Evolutionary conservation across 169 alveolate genomes (phyloP), one percentile per base, ranked within the genome.

Genomic region (Cyclospora cayetanensis): DNA sequence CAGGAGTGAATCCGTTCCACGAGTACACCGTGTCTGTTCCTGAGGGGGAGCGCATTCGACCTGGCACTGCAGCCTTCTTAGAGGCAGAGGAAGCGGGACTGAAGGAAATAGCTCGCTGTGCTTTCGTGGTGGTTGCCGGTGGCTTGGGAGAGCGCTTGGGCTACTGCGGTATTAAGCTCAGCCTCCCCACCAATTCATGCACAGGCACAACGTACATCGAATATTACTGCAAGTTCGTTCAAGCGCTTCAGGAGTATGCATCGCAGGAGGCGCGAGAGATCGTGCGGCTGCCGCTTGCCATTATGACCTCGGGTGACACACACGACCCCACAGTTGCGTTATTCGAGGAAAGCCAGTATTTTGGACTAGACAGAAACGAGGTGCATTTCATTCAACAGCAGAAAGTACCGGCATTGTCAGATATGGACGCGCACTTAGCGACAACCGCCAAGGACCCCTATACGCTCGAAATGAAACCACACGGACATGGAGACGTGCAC

Each of bases 401-500:
- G 46, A 96, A 97, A 93, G 98, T 97, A n/a, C 99, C 99, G 35
- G 99, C 99, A n/a, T 91, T 98, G 68, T 65, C 95, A 11, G 98
- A 97, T 92, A 96, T 96, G 88, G 96, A 96, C 31, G 98, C 98
- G 35, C 93, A 83, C 42, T 94, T 97, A 27, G 98, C 98, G 20
- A 37, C 95, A 39, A 90, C 68, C n/a, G 92, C 92, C 29, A 94
- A 85, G 20, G 89, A 63, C 65, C 89, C 46, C 39, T 65, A 31
- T n/a, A 4, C 2, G 2, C 52, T 90, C 35, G 31, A 42, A 53
- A 97, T 98, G 34, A 98, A 98, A 90, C 99, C 99, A 2, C 99
- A 98, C 91, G 99, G 99, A 1, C 99, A 98, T 94, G 99, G 99
- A 0, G 99, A 98, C 83, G 97, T 98, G 29, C 99, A 97, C 87